Base-by-base conservation (phyloP, 805 yeast species). In the Spathaspora arborariae region DNA sequence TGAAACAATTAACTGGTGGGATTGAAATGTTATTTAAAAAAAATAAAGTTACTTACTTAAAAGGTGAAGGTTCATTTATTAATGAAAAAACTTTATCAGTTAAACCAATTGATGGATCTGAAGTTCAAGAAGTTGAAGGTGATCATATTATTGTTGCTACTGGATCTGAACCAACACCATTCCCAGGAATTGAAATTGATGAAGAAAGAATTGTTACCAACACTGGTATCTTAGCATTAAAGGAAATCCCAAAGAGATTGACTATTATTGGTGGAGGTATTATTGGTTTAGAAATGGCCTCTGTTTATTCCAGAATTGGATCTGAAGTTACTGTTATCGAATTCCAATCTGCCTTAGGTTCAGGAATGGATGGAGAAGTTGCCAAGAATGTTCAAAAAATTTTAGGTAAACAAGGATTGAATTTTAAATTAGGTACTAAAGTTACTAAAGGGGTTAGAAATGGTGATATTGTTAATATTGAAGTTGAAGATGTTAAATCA, bases 261-360 rank as follows among this genome's bases (percentile, higher is more conserved):
- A 85, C 92, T 56, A 83, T 94, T 72, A 92, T 94, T 61, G 99
- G 99, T 67, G 99, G 97, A 74, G 99, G 99, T 79, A 92, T 94
- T 75, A 94, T 94, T 67, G 99, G 99, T 64, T 81, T 94, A 58
- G 99, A 94, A 77, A 94, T 94, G 97, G 99, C 96, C 53, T 91
- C 98, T 20, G 99, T 94, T 41, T 94, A 95, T 85, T 75, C 91
- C 49, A 83, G 99, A 73, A 75, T 94, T 60, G 99, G 99, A 39
- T 75, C 96, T 38, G 90, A 94, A 75, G 99, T 94, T 54, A 92
- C 97, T 39, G 85, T 94, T 47, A 74, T 94, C 51, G 99, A 94
- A 79, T 94, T 80, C 82, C 88, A 84, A 70, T 76, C 78, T 59
- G 79, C 94, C 53, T 85, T 94, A 64, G 99, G 99, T 76, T 98